Evolutionary conservation across 2,329 filamentous ascomycete species (phyloP).

Genomic region (Phoma sp.): DNA sequence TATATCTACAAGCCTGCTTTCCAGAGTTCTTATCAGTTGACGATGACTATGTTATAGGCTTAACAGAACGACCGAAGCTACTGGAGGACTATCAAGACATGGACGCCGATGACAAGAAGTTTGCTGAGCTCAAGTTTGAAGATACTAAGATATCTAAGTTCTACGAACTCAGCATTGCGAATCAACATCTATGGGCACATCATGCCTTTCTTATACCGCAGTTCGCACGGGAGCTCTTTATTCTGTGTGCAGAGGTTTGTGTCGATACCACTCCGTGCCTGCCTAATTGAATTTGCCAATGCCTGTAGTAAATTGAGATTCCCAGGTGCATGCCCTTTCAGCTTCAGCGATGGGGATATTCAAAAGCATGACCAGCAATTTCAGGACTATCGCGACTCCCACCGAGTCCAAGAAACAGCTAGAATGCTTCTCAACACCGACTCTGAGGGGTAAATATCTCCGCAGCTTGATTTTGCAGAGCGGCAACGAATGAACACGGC

Average conservation of each 20-base stretch:
- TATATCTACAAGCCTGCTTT: slow-evolving; percentile 29
- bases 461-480: slow-evolving; percentile 35
- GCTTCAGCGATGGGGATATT: slow-evolving; percentile 38
- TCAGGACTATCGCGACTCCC: slow-evolving; percentile 38
- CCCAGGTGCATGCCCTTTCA: slow-evolving; percentile 34
- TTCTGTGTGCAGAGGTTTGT: slow-evolving; percentile 33
- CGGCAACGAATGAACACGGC: slow-evolving; percentile 32
- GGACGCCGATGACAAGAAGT: slow-evolving; percentile 13
- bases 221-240: slow-evolving; percentile 45
- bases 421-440: slow-evolving; percentile 42
- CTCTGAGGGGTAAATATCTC: slow-evolving; percentile 47
- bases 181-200: slow-evolving; percentile 31
- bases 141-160: slow-evolving; percentile 34
- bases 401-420: slow-evolving; percentile 37
- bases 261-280: slow-evolving; percentile 44
- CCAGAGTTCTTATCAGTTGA: slow-evolving; percentile 24
- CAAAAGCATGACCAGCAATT: slow-evolving; percentile 39
- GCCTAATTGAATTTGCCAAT: slow-evolving; percentile 42
- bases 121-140: slow-evolving; percentile 7
- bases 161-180: slow-evolving; percentile 39
- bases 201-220: slow-evolving; percentile 35
- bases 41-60: slow-evolving; percentile 22
- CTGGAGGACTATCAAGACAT: slow-evolving; percentile 21
- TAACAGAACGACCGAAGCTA: slow-evolving; percentile 9
- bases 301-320: slow-evolving; percentile 38